A percentile compares a stretch with the other conserved stretches of the same genome.
Evolutionary conservation across 345 rosid species (phyloP).

Genomic region (Rhodamnia rubescens): DNA sequence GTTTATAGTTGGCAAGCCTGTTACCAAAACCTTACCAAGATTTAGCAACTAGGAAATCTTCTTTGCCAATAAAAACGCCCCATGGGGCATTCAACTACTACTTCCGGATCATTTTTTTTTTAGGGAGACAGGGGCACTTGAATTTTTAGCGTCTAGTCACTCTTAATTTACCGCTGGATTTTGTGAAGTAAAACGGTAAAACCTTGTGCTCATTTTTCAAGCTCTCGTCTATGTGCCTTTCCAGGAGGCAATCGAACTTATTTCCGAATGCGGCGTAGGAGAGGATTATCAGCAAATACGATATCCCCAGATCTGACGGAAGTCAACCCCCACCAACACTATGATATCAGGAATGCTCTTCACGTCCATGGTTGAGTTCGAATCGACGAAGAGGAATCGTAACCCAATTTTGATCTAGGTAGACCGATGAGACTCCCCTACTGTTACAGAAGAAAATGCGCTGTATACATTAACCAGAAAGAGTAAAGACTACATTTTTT

Average conservation of each 20-base stretch:
- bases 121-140: not conserved
- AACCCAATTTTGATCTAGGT: not conserved
- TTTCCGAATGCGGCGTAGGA: not conserved
- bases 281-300: not conserved
- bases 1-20: too few relatives aligned
- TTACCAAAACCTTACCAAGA: not conserved
- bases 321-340: not conserved
- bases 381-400: not conserved
- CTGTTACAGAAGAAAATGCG: not conserved
- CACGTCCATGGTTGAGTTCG: not conserved
- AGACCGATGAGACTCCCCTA: not conserved
- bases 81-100: not conserved
- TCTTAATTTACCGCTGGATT: not conserved
- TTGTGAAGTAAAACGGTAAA: not conserved
- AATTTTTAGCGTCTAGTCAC: not conserved
- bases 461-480: not conserved
- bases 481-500: not conserved
- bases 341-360: not conserved
- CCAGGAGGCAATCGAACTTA: not conserved
- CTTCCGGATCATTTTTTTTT: not conserved
- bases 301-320: not conserved
- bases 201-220: not conserved
- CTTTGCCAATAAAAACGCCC: not conserved
- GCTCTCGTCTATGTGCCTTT: not conserved
- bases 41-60: not conserved